These are phyloP conservation scores for Tolypocladium tropicale DNA, from an alignment of 2,329 filamentous ascomycete species.

Conservation along the genomic window DNA sequence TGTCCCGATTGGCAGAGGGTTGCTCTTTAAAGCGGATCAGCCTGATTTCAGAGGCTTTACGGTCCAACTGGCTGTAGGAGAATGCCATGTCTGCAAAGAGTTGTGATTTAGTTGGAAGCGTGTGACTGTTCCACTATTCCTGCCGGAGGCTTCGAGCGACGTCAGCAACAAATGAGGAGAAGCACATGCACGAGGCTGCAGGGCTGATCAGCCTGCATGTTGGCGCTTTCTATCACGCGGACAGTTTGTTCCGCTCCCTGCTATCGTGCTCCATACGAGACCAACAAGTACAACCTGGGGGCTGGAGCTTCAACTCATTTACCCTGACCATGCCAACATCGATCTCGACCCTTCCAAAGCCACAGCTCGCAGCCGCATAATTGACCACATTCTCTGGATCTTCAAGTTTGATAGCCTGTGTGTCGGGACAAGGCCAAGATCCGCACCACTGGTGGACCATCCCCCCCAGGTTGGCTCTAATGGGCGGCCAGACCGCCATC, in stretches of 20 bases:
- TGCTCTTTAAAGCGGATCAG: neutral
- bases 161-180: neutral
- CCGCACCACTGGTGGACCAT: neutral
- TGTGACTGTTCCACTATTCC: neutral
- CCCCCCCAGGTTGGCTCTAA: neutral
- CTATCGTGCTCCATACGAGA: too few species aligned
- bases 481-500: neutral
- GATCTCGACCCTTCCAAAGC: neutral
- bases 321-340: too few species aligned
- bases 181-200: neutral
- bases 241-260: too few species aligned
- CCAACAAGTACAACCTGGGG: too few species aligned
- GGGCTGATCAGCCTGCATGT: too few species aligned
- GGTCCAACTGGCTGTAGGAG: neutral
- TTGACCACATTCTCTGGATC: too few species aligned
- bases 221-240: too few species aligned
- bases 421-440: neutral
- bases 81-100: neutral
- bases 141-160: neutral
- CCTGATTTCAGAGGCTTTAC: neutral
- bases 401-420: too few species aligned
- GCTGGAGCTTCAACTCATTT: too few species aligned
- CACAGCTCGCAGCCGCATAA: too few species aligned
- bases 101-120: too few species aligned
- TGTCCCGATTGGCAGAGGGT: neutral